phyloP scores from a whole-genome alignment of 257 asterid species.

The Rubia yunnanensis region DNA sequence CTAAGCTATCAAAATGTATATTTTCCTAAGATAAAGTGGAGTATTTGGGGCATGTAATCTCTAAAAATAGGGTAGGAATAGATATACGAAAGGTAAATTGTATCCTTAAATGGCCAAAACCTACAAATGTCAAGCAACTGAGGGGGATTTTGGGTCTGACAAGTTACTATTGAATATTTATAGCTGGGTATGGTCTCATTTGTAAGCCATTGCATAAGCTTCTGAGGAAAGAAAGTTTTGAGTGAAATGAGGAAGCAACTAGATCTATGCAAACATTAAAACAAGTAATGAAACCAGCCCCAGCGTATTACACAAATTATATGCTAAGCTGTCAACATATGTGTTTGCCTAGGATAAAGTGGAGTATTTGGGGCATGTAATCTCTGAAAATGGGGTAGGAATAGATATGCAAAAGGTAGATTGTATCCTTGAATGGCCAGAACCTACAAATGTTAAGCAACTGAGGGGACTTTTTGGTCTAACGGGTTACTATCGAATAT shows the following conservation, averaged over 20 bases:
- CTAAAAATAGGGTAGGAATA: not conserved
- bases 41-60: not conserved
- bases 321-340: not conserved
- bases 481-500: not conserved
- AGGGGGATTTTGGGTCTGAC: not conserved
- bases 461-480: not conserved
- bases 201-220: not conserved
- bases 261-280: not conserved
- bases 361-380: not conserved
- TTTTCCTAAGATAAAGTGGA: not conserved
- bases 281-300: fast-evolving
- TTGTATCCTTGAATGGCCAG: too few relatives aligned
- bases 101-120: not conserved
- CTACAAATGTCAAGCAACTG: not conserved
- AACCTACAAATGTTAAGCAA: not conserved
- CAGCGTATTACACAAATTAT: too few relatives aligned
- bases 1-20: not conserved
- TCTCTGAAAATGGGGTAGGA: not conserved
- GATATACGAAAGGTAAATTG: not conserved
- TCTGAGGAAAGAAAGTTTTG: not conserved
- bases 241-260: not conserved
- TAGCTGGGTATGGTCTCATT: not conserved
- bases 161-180: not conserved
- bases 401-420: not conserved
- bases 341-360: not conserved